These are phyloP conservation scores for Leccinum glutinopallens DNA, from an alignment of 1,284 basidiomycete species.

Conservation along the genomic window DNA sequence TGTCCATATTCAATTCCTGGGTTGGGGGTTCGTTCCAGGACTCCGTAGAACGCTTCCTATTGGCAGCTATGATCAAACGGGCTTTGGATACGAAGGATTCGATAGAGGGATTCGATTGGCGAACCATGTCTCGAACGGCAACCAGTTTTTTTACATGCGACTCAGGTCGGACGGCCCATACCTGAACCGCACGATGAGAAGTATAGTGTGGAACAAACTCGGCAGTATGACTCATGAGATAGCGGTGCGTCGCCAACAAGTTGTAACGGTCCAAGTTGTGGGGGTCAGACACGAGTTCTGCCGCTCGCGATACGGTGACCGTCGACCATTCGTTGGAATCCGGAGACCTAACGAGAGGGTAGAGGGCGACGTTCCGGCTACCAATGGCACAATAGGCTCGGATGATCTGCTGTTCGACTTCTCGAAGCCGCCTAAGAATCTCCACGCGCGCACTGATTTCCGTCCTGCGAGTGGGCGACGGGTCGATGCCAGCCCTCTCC, in stretches of 20 bases:
- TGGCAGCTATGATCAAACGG: slow-evolving; percentile 41
- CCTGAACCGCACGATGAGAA: slow-evolving; percentile 58
- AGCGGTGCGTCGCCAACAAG: slow-evolving; percentile 71
- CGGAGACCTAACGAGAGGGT: slow-evolving; percentile 47
- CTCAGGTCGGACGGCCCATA: slow-evolving; percentile 72
- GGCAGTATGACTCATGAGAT: slow-evolving; percentile 66
- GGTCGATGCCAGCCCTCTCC: slow-evolving; percentile 48
- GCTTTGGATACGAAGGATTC: slow-evolving; percentile 63
- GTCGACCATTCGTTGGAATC: slow-evolving; percentile 53
- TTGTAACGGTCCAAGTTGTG: slow-evolving; percentile 39
- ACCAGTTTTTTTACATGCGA: slow-evolving; percentile 60
- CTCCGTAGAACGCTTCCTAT: slow-evolving; percentile 32
- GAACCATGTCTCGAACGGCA: slow-evolving; percentile 57
- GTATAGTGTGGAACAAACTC: slow-evolving; percentile 65
- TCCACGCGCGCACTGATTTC: slow-evolving; percentile 59
- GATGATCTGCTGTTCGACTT: slow-evolving; percentile 49
- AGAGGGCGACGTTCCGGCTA: slow-evolving; percentile 40
- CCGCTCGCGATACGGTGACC: slow-evolving; percentile 53
- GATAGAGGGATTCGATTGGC: slow-evolving; percentile 46
- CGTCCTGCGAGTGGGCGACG: slow-evolving; percentile 32
- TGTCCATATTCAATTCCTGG: slow-evolving; percentile 30
- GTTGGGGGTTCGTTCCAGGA: slow-evolving; percentile 39
- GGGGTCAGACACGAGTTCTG: slow-evolving; percentile 41
- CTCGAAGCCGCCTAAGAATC: slow-evolving; percentile 55
- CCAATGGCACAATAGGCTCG: slow-evolving; percentile 41